A percentile compares a stretch with the other conserved stretches of the same genome.
Conservation (phyloP, 2,329 filamentous ascomycete genomes). For the Lomentospora prolificans region DNA sequence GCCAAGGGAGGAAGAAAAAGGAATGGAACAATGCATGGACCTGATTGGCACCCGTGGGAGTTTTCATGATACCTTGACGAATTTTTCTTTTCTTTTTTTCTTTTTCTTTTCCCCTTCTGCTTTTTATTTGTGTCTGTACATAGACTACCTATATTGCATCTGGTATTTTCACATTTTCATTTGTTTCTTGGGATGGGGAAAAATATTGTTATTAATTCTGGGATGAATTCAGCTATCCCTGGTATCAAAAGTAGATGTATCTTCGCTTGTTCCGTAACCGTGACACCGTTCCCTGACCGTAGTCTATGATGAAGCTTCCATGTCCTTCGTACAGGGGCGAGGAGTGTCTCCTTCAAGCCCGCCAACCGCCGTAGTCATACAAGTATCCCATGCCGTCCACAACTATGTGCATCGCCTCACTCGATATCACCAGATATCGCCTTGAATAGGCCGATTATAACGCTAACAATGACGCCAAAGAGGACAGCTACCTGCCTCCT, state of each 20-base stretch:
- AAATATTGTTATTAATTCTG: too few species aligned
- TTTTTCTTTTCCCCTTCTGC: slow-evolving; percentile 10
- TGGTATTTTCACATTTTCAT: too few species aligned
- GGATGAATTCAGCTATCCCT: too few species aligned
- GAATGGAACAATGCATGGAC: background rate
- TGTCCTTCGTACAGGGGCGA: too few species aligned
- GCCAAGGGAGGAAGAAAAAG: background rate
- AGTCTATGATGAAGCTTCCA: too few species aligned
- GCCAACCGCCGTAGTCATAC: background rate
- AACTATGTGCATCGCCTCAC: background rate
- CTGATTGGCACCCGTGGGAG: background rate
- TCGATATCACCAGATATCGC: slow-evolving; percentile 20
- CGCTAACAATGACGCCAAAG: slow-evolving; percentile 52
- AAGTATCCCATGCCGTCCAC: background rate
- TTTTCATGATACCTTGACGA: background rate
- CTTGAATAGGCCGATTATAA: slow-evolving; percentile 25
- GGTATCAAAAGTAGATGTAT: too few species aligned
- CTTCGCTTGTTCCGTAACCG: too few species aligned
- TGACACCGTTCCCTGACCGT: too few species aligned
- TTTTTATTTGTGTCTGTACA: slow-evolving; percentile 10
- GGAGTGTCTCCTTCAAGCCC: too few species aligned
- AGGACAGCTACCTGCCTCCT: slow-evolving; percentile 79
- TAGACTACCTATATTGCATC: too few species aligned
- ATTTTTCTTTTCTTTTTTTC: background rate
- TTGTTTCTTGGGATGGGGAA: too few species aligned